Percentiles rank a stretch among this genome's conserved stretches.
Evolutionary conservation across 164 flowering plant genomes (phyloP).

Genomic region (Santalum album): DNA sequence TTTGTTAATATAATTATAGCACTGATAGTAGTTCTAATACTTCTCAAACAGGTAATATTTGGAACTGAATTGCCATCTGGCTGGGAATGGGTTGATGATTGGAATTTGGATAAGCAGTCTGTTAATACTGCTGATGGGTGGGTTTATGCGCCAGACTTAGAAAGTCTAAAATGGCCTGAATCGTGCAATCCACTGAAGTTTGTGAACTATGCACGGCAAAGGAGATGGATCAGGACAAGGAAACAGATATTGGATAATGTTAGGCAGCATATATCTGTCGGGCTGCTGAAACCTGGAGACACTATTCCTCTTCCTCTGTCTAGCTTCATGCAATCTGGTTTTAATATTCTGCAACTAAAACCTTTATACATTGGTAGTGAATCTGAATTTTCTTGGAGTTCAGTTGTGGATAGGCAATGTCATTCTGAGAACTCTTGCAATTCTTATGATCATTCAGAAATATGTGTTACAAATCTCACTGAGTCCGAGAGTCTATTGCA

Average conservation of each 20-base stretch:
- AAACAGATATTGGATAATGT: slow-evolving; percentile 20
- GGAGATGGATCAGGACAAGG: slow-evolving; percentile 75
- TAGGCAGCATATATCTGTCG: slow-evolving; percentile 43
- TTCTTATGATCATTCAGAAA: slow-evolving; percentile 29
- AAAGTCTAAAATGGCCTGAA: slow-evolving; percentile 59
- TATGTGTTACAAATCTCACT: slow-evolving; percentile 54
- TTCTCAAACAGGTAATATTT: slow-evolving; percentile 30
- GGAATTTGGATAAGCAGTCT: slow-evolving; percentile 64
- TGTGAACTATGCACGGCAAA: slow-evolving; percentile 63
- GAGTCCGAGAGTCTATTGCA: slow-evolving; percentile 64
- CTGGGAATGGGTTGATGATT: slow-evolving; percentile 78
- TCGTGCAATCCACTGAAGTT: slow-evolving; percentile 32
- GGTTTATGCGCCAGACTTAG: slow-evolving; percentile 74
- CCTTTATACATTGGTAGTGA: slow-evolving; percentile 29
- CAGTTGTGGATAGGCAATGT: slow-evolving; percentile 31
- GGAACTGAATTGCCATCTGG: slow-evolving; percentile 46
- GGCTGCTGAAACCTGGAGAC: slow-evolving; percentile 71
- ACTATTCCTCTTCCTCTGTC: slow-evolving; percentile 59
- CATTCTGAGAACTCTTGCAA: slow-evolving; percentile 19
- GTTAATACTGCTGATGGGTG: slow-evolving; percentile 62
- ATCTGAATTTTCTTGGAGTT: slow-evolving; percentile 76
- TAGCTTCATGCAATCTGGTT: slow-evolving; percentile 39
- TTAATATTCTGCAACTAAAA: slow-evolving; percentile 45
- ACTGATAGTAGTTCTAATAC: neutral
- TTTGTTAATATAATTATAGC: too few relatives aligned